phyloP scores from a whole-genome alignment of 2,329 filamentous ascomycete genomes.

The Pseudocercospora pini-densiflorae region DNA sequence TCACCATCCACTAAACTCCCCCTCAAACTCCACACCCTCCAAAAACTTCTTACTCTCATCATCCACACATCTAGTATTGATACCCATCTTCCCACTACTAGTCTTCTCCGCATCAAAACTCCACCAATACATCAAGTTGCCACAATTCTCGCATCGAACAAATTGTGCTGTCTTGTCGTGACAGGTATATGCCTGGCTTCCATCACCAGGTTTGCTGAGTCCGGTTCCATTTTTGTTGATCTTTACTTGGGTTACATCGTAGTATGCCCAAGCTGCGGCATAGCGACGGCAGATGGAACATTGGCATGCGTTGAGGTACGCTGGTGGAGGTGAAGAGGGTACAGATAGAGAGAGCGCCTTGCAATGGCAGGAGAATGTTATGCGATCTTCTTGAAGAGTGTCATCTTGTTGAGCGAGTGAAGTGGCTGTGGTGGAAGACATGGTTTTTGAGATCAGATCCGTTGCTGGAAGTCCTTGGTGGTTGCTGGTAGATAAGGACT shows the following conservation, averaged over 20 bases:
- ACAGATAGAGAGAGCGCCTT: slow-evolving; percentile 33
- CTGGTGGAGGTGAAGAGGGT: slow-evolving; percentile 17
- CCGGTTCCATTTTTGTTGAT: background rate
- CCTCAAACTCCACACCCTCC: no score
- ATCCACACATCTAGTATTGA: slow-evolving; percentile 15
- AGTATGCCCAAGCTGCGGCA: slow-evolving; percentile 37
- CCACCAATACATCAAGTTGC: slow-evolving; percentile 14
- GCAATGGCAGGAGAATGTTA: slow-evolving; percentile 32
- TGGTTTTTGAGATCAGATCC: background rate
- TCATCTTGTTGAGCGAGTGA: background rate
- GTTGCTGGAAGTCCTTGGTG: background rate
- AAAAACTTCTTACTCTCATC: background rate
- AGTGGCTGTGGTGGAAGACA: background rate
- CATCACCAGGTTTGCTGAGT: background rate
- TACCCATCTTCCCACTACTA: slow-evolving; percentile 9
- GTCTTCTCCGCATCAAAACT: background rate
- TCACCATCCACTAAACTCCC: no score
- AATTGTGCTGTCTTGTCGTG: slow-evolving; percentile 4
- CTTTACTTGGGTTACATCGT: slow-evolving; percentile 13
- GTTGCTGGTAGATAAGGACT: background rate
- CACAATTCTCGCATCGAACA: slow-evolving; percentile 14
- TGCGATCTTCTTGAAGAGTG: background rate
- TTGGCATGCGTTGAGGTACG: slow-evolving; percentile 34
- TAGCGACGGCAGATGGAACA: slow-evolving; percentile 39
- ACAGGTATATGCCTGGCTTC: background rate